phyloP scores from a whole-genome alignment of 2,329 filamentous ascomycete genomes.

The Colletotrichum liaoningense region DNA sequence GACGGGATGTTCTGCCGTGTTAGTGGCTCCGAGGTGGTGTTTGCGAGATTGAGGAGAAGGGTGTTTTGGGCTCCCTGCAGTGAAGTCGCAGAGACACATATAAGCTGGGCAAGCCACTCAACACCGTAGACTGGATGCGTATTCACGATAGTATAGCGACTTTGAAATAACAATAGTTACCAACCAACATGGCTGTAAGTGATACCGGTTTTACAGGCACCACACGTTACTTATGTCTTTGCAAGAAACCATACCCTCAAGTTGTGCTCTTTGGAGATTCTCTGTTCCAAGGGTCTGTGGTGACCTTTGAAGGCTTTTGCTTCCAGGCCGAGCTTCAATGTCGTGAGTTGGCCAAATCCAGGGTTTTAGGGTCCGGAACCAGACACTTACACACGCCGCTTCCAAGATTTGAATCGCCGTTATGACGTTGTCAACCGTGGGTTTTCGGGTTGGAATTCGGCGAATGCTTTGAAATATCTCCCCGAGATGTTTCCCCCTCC shows the following conservation, averaged over 20 bases:
- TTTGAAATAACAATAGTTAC: too few relatives aligned
- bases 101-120: constrained; percentile 2
- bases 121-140: not conserved
- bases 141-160: not conserved
- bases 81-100: not conserved
- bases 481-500: constrained; percentile 74
- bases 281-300: constrained; percentile 77
- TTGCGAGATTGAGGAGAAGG: constrained; percentile 2
- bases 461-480: constrained; percentile 77
- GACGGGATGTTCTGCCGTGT: constrained; percentile 13
- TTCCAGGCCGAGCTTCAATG: constrained; percentile 79
- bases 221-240: not conserved
- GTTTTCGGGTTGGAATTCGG: constrained; percentile 83
- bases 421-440: constrained; percentile 92
- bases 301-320: constrained; percentile 75
- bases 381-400: constrained; percentile 7
- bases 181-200: constrained; percentile 1
- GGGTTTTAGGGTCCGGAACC: constrained; percentile 66
- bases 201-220: not conserved
- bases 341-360: constrained; percentile 58
- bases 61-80: not conserved
- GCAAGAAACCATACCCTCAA: constrained; percentile 67
- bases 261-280: constrained; percentile 89
- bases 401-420: constrained; percentile 76
- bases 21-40: constrained; percentile 6